Base-by-base conservation (phyloP, 2,329 filamentous ascomycete genomes). In the Exserohilum rostratum region DNA sequence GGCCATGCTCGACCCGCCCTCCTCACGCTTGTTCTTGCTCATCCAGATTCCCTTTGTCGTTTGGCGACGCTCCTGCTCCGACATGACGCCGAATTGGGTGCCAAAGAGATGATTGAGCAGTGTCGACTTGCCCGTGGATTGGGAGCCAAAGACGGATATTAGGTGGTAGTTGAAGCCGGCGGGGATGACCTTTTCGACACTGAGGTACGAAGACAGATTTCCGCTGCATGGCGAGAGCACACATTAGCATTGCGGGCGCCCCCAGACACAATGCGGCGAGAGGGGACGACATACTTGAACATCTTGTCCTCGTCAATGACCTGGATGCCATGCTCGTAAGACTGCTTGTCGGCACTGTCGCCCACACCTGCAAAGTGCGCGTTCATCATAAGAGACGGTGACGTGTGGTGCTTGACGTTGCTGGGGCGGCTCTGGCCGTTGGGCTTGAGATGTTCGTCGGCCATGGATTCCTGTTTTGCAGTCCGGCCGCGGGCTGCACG, bases 21-120 rank as follows among this genome's bases (percentile, higher is more conserved):
- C 75, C 47, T 77, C 75, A 25, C 80, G 80, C 81, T 96, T 96
- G 79, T 98, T 98, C 81, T 96, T 96, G 62, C 93, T 96, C 89
- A 99, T 89, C 95, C 95, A 99, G 74, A 99, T 99, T 72, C 95
- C 95, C 82, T 98, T 99, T 39, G 95, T 99, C 0, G 95, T 99
- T 82, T 99, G 95, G 58, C 92, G 88, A 62, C 95, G 87, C 76
- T 97, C 92, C 59, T 87, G 84, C 82, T 99, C 95, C 67, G 91
- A 91, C 95, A 99, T 99, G 73, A 99, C 93, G 65, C 91, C 93
- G 80, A 99, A 99, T 53, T 93, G 85, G 64, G 95, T 99, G 60
- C 91, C 91, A 75, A 99, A 99, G 53, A 99, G 87, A 77, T 93
- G 84, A 80, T 99, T 99, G 62, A 99, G 87, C 40, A 99, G 84